Evolutionary conservation across 225 moss, liverwort and hornwort genomes (phyloP), one percentile per base, ranked within the genome.

Genomic region (Sphagnum tenellum): DNA sequence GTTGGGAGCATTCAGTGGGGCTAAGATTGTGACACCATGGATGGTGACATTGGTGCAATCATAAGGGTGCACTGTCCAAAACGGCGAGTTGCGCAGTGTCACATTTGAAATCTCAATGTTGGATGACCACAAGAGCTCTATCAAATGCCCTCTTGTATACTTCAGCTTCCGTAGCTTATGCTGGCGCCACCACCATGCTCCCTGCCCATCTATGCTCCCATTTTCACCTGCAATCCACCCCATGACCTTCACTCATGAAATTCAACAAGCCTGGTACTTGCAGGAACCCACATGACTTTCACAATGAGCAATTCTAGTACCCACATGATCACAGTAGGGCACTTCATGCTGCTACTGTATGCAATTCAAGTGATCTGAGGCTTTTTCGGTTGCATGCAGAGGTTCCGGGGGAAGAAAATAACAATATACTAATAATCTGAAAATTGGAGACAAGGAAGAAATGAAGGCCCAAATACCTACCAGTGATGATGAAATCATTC

Each of bases 1-100:
- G 69, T 95, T 95, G 2, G 94, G 92, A 68, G 92, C 89, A 64
- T 82, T 9, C 14, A 86, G 76, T 60, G 95, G 95, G 70, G 89
- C 82, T 70, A 96, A 11, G 70, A 96, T 92, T 44, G 95, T 92
- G 55, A 96, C 59, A 4, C 79, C 63, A 55, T 74, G 79, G 55
- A 96, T 82, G 44, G 81, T 73, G 64, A 92, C 89, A 70, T 96
- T 83, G 64, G 84, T 86, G 82, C 89, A 86, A 60, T 76, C 71
- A 12, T 74, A 81, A 47, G 81, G 84, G 65, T 87, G 87, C 59
- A 87, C 70, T 64, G 84, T 81, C 87, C 87, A 87, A 56, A 87
- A 87, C n/a, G 87, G 87, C 4, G 84, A 78, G 59, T 84, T 87
- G 3, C 55, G 65, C 2, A 87, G 79, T 11, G 83, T 87, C 46